These are phyloP conservation scores for Aspergillus sclerotioniger DNA, from an alignment of 495 filamentous ascomycete genomes.

Conservation along the genomic window DNA sequence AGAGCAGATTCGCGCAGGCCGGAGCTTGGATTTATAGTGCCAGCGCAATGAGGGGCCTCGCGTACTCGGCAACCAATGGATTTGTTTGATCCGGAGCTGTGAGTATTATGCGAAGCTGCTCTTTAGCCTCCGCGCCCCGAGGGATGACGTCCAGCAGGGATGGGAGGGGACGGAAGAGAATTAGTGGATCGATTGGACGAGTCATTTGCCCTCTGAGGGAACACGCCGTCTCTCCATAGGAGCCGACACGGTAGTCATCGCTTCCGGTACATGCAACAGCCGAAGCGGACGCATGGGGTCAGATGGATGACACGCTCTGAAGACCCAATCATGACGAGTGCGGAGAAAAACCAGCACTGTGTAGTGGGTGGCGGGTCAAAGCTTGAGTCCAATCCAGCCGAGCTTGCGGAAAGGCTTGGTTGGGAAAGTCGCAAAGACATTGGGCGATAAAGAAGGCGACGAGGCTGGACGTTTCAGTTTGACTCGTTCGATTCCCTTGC, in stretches of 20 bases:
- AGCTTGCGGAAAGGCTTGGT: conserved; percentile 4
- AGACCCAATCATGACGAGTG: conserved; percentile 12
- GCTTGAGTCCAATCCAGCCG: conserved; percentile 8
- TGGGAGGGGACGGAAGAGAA: background rate
- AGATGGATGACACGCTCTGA: conserved; percentile 3
- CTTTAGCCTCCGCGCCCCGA: background rate
- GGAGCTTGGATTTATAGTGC: background rate
- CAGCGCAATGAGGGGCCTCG: conserved; percentile 4
- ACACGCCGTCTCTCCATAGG: background rate
- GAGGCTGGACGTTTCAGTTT: conserved; percentile 2
- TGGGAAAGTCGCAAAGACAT: background rate
- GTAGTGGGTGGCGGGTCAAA: conserved; percentile 16
- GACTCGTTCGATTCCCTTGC: background rate
- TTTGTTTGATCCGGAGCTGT: background rate
- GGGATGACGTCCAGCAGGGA: background rate
- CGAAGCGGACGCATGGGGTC: conserved; percentile 1
- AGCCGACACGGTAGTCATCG: background rate
- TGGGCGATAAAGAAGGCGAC: background rate
- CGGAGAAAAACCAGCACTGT: conserved; percentile 7
- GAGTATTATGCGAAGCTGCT: background rate
- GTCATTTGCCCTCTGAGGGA: background rate
- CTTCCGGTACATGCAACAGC: background rate
- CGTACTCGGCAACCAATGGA: background rate
- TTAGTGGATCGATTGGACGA: background rate
- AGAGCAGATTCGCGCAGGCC: background rate